Evolutionary conservation across 495 filamentous ascomycete species (phyloP), one percentile per base, ranked within the genome.

Genomic region (Xylaria longipes): DNA sequence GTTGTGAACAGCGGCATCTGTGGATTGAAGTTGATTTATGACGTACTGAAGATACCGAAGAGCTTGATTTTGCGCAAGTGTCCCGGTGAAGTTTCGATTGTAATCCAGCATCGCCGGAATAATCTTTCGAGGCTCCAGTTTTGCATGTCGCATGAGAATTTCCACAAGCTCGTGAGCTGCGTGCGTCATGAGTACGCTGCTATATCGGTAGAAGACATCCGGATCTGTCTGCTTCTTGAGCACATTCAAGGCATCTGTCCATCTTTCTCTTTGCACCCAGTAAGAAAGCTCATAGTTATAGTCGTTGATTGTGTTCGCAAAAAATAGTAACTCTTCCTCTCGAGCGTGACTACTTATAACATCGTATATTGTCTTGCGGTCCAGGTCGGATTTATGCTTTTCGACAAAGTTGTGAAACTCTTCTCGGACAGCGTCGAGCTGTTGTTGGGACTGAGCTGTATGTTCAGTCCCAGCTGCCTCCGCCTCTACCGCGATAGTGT

Each of bases 191-290:
- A 98, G 87, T n/a, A 98, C 95, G 73, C 91, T 97, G 82, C 92
- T 93, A 79, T 97, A 97, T 61, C 92, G 92, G 85, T 98, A 98
- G 80, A 98, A 98, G 63, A 97, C 91, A 64, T 97, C 93, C 0
- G 93, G 88, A 57, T 97, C 92, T 39, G 91, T 96, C 82, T 99
- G 96, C 75, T 91, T 91, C 79, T 97, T 95, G 22, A 99, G 84
- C 43, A 98, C 93, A 69, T 90, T 89, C 73, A 99, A 81, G 5
- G 94, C 92, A 72, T 97, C 93, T n/a, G 88, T 80, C 96, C 96
- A 99, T 73, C 94, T 89, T 80, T 98, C 96, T 68, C 96, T 88
- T 80, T 98, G 97, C 31, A 98, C 91, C 97, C 97, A 99, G 83
- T 99, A 99, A 0, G 93, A 91, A 25, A 99, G 85, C 39, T 98